phyloP scores from a whole-genome alignment of 352 stramenopile species.

The Phytophthora constricta region DNA sequence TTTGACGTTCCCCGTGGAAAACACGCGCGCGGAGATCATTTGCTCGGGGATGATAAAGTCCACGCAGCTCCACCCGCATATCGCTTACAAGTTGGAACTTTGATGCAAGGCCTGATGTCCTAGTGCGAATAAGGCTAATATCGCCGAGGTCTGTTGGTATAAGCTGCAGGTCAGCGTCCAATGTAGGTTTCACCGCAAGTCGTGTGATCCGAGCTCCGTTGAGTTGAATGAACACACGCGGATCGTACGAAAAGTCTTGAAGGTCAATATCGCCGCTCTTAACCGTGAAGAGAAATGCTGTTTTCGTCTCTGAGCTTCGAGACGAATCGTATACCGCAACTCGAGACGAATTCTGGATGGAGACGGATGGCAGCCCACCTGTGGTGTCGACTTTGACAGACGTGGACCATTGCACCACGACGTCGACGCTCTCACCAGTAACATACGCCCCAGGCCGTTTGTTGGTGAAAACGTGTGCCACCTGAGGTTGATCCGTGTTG shows the following conservation, averaged over 20 bases:
- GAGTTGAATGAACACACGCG: constrained; percentile 42
- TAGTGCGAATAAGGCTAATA: constrained; percentile 26
- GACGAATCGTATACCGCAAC: constrained; percentile 46
- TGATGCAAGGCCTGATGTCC: constrained; percentile 47
- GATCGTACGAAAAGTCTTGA: constrained; percentile 62
- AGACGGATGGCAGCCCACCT: constrained; percentile 42
- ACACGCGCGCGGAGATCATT: constrained; percentile 57
- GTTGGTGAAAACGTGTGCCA: constrained; percentile 65
- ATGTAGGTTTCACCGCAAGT: constrained; percentile 30
- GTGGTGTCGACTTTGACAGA: constrained; percentile 46
- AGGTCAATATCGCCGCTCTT: constrained; percentile 14
- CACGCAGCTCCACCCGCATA: constrained; percentile 58
- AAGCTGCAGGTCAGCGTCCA: constrained; percentile 56
- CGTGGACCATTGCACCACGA: constrained; percentile 67
- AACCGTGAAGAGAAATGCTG: constrained; percentile 64
- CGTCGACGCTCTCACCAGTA: constrained; percentile 64
- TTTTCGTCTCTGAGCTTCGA: constrained; percentile 44
- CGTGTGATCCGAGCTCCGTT: constrained; percentile 64
- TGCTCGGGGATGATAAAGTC: constrained; percentile 72
- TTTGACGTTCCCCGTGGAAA: constrained; percentile 52
- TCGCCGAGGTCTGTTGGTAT: constrained; percentile 29
- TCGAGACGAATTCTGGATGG: constrained; percentile 44
- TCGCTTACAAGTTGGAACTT: constrained; percentile 67
- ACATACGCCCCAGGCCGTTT: constrained; percentile 64
- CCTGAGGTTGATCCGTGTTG: constrained; percentile 50